Evolutionary conservation across 2,329 filamentous ascomycete species (phyloP), one percentile per base, ranked within the genome.

Genomic region (Myriosclerotinia duriaeana): DNA sequence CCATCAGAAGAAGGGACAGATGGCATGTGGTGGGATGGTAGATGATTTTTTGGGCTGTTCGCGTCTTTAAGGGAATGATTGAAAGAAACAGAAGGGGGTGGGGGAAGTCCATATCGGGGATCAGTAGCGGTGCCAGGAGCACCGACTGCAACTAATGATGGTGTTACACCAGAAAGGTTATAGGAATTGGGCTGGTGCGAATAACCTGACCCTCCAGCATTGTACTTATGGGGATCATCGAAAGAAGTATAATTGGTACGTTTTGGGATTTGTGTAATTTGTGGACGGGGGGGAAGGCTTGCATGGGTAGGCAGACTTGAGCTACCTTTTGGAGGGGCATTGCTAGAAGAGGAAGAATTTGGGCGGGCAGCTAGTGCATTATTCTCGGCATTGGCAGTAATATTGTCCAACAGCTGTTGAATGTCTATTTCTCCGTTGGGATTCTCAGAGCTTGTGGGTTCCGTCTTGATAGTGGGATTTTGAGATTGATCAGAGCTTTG

Each of bases 391-490:
- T 76, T 77, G 48, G 76, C 76, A 64, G 75, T 77, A 66, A 77
- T 77, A 66, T 76, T 77, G 70, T 77, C 76, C 68, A 77, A 69
- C 64, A 77, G 69, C 64, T 76, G 75, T 66, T 77, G 76, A 48
- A 77, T 77, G 65, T 77, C 76, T 73, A 77, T 76, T 52, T 71
- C 76, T 68, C 71, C 74, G 69, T 69, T 74, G 53, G 71, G 42
- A 68, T 73, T 72, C 60, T 76, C 72, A 59, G 72, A 67, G 55
- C 66, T 48, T 65, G 63, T 67, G 60, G 68, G 48, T 61, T 72
- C 69, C 34, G 69, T 67, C 46, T 71, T 62, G 36, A 68, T 66
- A 55, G 69, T 64, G 38, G 71, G 66, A 52, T 53, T 61, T 58
- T 70, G 52, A 63, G 54, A 36, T 54, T 62, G 26, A 63, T 66